These are phyloP conservation scores for Colletotrichum coccodes DNA, from an alignment of 2,329 filamentous ascomycete genomes.

Conservation along the genomic window DNA sequence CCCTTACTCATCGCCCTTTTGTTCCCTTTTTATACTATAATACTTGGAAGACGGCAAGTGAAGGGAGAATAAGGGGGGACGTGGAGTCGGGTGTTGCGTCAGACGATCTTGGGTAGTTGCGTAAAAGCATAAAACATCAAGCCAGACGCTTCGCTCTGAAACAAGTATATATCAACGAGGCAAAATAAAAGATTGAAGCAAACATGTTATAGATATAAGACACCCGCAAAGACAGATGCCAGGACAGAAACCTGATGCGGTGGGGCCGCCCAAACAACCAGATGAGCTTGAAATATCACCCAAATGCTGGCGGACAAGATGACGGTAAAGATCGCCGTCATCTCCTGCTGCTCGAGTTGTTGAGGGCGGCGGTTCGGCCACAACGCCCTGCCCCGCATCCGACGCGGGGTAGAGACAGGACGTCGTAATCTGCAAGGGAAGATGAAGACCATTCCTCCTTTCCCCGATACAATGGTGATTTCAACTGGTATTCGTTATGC, in stretches of 20 bases:
- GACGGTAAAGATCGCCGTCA: not conserved
- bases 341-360: not conserved
- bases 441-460: not conserved
- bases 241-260: not conserved
- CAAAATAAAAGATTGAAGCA: too few species aligned
- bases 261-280: not conserved
- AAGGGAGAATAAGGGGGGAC: too few species aligned
- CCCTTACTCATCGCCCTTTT: too few species aligned
- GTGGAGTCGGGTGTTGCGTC: too few species aligned
- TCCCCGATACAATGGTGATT: not conserved
- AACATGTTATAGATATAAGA: too few species aligned
- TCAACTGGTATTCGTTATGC: not conserved
- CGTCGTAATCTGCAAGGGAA: not conserved
- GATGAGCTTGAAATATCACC: too few species aligned
- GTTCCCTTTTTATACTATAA: too few species aligned
- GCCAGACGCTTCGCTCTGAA: too few species aligned
- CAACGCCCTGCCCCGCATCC: conserved; percentile 1
- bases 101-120: too few species aligned
- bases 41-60: too few species aligned
- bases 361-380: not conserved
- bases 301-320: not conserved
- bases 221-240: not conserved
- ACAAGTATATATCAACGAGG: too few species aligned
- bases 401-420: not conserved
- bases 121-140: too few species aligned